Evolutionary conservation across 495 filamentous ascomycete species (phyloP).

Genomic region (Sordaria brevicollis): DNA sequence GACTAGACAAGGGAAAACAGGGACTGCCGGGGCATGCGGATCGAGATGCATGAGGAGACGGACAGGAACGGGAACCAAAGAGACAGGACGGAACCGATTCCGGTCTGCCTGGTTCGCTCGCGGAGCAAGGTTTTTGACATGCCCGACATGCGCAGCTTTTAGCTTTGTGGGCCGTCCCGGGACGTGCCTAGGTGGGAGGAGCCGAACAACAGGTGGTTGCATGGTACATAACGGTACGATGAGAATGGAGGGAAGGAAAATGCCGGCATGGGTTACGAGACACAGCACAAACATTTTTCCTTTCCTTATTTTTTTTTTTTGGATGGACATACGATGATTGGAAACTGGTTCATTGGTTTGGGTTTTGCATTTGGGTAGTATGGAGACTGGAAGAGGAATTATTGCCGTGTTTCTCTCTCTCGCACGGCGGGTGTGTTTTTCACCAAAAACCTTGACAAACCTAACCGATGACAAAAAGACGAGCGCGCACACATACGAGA

Average conservation of each 20-base stretch:
- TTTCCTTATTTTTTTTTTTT: background rate
- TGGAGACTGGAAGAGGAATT: background rate
- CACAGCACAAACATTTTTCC: too few relatives aligned
- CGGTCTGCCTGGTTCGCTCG: background rate
- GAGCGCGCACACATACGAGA: background rate
- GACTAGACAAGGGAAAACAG: background rate
- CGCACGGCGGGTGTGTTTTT: background rate
- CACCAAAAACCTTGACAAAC: too few relatives aligned
- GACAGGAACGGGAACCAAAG: background rate
- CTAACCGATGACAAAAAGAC: background rate
- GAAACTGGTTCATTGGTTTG: background rate
- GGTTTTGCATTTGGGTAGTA: too few relatives aligned
- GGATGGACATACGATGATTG: background rate
- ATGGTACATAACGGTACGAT: background rate
- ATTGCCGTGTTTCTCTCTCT: background rate
- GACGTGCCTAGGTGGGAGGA: background rate
- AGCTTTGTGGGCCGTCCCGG: background rate
- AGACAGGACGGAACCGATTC: background rate
- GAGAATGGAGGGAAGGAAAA: background rate
- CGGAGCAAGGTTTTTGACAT: background rate
- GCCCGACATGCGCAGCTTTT: background rate
- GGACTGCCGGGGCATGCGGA: background rate
- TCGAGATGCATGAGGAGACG: background rate
- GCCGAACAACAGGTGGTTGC: too few relatives aligned
- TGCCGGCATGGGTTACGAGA: background rate